Conservation (phyloP, 345 rosid genomes). For the Eucalyptus fibrosa region DNA sequence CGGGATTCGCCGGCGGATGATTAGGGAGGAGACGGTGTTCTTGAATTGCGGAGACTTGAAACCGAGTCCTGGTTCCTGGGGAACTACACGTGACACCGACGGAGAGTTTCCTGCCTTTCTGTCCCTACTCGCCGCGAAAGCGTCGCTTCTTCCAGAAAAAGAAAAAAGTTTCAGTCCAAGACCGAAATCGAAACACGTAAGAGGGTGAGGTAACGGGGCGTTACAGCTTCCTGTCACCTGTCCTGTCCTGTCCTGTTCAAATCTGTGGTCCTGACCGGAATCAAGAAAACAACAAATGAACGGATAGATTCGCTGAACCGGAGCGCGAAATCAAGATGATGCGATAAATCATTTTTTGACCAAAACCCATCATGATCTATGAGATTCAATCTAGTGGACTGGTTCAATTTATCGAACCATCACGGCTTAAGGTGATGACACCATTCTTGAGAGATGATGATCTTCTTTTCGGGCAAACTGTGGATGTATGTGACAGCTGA, state of each 20-base stretch:
- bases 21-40: neutral
- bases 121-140: slow-evolving; percentile 9
- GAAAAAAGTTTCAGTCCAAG: neutral
- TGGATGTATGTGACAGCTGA: neutral
- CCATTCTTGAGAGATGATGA: neutral
- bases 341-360: neutral
- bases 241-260: neutral
- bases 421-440: neutral
- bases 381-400: neutral
- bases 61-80: neutral
- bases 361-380: neutral
- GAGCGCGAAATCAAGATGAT: neutral
- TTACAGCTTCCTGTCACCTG: neutral
- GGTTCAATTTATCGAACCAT: neutral
- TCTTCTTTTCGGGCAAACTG: neutral
- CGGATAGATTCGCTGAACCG: neutral
- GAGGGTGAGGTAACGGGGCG: neutral
- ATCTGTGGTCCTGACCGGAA: neutral
- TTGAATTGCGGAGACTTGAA: neutral
- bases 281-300: neutral
- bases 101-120: neutral
- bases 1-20: neutral
- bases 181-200: neutral
- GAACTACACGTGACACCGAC: neutral
- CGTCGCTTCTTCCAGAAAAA: neutral